Percentiles rank a stretch among this genome's conserved stretches.
phyloP scores from a whole-genome alignment of 495 filamentous ascomycete species.

The Cercophora newfieldiana region DNA sequence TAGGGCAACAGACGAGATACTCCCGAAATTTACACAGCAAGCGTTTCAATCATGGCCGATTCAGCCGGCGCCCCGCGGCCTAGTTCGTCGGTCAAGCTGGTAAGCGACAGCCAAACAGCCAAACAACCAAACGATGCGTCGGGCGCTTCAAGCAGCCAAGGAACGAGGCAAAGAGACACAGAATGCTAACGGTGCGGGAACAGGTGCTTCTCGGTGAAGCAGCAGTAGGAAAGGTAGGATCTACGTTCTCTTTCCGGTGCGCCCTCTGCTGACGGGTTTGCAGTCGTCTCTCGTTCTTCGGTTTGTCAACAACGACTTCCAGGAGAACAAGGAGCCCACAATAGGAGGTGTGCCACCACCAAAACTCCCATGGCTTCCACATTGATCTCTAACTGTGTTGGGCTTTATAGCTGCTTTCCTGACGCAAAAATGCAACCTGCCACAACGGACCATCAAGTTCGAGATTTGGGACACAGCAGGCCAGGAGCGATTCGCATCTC shows the following conservation, averaged over 20 bases:
- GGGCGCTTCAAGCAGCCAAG: not conserved
- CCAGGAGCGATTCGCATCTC: slow-evolving; percentile 94
- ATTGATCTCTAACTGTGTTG: slow-evolving; percentile 14
- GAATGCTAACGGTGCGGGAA: no score
- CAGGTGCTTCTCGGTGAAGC: slow-evolving; percentile 85
- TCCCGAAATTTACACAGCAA: not conserved
- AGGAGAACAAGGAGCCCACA: slow-evolving; percentile 99
- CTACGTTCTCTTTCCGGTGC: slow-evolving; percentile 7
- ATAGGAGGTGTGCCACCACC: slow-evolving; percentile 74
- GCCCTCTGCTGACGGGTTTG: slow-evolving; percentile 2
- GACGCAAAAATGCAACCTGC: slow-evolving; percentile 97
- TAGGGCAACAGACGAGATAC: not conserved
- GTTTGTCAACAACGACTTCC: slow-evolving; percentile 99
- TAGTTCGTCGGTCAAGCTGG: slow-evolving; percentile 98
- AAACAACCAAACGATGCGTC: no score
- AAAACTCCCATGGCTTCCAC: not conserved
- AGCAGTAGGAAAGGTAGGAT: slow-evolving; percentile 88
- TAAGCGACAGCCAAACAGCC: no score
- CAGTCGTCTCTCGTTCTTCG: slow-evolving; percentile 96
- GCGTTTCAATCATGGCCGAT: slow-evolving; percentile 45
- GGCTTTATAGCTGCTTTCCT: slow-evolving; percentile 79
- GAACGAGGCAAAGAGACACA: not conserved
- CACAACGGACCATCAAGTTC: slow-evolving; percentile 96
- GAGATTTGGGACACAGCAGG: slow-evolving; percentile 99
- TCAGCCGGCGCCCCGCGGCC: slow-evolving; percentile 75